phyloP scores from a whole-genome alignment of 495 filamentous ascomycete species.

The Hypoxylon fuscum region DNA sequence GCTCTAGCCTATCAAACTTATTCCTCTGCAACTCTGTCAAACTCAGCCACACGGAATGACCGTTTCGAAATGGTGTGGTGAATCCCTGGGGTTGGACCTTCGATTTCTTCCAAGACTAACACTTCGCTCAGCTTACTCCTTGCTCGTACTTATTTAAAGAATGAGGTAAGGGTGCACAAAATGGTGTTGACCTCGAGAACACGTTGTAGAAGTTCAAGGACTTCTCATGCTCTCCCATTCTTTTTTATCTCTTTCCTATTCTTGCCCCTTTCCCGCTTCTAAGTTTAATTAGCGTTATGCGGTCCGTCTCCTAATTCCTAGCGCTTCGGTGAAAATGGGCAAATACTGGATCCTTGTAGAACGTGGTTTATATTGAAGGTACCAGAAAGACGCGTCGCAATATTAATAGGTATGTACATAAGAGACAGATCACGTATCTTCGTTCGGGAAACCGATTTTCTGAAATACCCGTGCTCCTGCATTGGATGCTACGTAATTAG shows the following conservation, averaged over 20 bases:
- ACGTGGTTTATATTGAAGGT: constrained; percentile 37
- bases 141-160: neutral
- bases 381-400: constrained; percentile 31
- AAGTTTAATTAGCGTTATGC: constrained; percentile 42
- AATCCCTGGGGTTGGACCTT: constrained; percentile 25
- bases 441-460: neutral
- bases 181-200: constrained; percentile 17
- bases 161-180: no score
- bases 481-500: neutral
- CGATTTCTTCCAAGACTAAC: constrained; percentile 6
- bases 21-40: constrained; percentile 6
- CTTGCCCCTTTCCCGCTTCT: constrained; percentile 18
- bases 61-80: constrained; percentile 19
- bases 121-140: constrained; percentile 23
- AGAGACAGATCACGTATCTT: constrained; percentile 16
- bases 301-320: constrained; percentile 13
- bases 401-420: no score
- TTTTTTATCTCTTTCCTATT: constrained; percentile 7
- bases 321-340: constrained; percentile 24
- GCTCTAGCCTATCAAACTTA: constrained; percentile 26
- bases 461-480: no score
- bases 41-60: constrained; percentile 35
- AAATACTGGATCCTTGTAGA: constrained; percentile 31
- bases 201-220: constrained; percentile 20
- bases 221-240: constrained; percentile 4